These are phyloP conservation scores for Calamus simplicifolius DNA, from an alignment of 176 grass and related monocot genomes.

Conservation along the genomic window DNA sequence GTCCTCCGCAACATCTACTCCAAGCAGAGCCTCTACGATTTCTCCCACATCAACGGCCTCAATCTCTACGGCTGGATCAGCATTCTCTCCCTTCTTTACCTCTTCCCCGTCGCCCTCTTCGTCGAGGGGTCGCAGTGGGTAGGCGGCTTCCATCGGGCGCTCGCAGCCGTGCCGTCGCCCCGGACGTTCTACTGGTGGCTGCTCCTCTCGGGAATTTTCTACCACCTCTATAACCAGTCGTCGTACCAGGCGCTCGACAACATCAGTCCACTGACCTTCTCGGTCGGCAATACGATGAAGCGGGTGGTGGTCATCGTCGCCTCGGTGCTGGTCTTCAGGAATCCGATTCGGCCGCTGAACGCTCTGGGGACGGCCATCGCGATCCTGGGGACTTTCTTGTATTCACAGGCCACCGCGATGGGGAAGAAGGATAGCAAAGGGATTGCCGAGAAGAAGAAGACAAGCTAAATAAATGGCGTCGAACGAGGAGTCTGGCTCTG, in stretches of 20 bases:
- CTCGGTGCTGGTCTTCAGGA: slow-evolving; percentile 34
- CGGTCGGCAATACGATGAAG: slow-evolving; percentile 45
- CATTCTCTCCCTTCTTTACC: slow-evolving; percentile 31
- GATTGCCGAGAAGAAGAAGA: slow-evolving; percentile 8
- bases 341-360: slow-evolving; percentile 33
- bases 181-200: slow-evolving; percentile 28
- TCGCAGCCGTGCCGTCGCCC: slow-evolving; percentile 12
- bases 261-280: slow-evolving; percentile 40
- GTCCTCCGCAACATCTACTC: slow-evolving; percentile 42
- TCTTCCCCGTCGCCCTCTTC: slow-evolving; percentile 32
- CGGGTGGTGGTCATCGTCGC: slow-evolving; percentile 37
- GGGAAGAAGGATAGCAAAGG: slow-evolving; percentile 1
- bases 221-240: slow-evolving; percentile 46
- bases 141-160: slow-evolving; percentile 14
- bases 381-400: slow-evolving; percentile 37
- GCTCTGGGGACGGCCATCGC: slow-evolving; percentile 38
- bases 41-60: slow-evolving; percentile 31
- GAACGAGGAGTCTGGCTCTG: too few relatives aligned
- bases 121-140: slow-evolving; percentile 35
- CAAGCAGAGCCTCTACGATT: slow-evolving; percentile 32
- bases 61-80: slow-evolving; percentile 43
- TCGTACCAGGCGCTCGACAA: slow-evolving; percentile 45
- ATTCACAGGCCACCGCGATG: slow-evolving; percentile 23
- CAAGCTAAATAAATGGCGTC: background rate
- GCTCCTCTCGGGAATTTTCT: slow-evolving; percentile 34